A percentile compares a stretch with the other conserved stretches of the same genome.
Conservation (phyloP, 257 asterid genomes). For the Gardenia jasminoides region DNA sequence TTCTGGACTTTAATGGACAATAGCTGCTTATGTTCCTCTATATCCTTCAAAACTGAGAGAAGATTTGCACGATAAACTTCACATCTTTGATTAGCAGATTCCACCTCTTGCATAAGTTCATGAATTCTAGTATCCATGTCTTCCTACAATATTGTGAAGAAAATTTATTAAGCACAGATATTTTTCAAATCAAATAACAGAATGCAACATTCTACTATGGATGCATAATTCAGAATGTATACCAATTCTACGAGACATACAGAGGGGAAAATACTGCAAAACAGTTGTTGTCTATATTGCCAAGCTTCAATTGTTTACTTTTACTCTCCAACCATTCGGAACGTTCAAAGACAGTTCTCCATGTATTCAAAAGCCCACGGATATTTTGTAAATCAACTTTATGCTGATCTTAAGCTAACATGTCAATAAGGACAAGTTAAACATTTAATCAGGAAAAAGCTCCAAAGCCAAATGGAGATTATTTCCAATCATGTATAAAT, state of each 20-base stretch:
- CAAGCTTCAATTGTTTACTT: background rate
- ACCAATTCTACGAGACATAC: background rate
- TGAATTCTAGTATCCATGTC: slow-evolving; percentile 73
- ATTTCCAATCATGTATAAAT: background rate
- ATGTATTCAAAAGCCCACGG: background rate
- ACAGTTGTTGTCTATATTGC: background rate
- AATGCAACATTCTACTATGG: background rate
- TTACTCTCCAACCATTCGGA: background rate
- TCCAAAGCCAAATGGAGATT: background rate
- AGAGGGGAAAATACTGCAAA: background rate
- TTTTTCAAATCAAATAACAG: background rate
- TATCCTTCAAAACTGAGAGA: slow-evolving; percentile 75
- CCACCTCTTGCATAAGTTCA: slow-evolving; percentile 63
- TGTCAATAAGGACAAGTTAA: background rate
- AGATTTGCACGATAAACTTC: slow-evolving; percentile 79
- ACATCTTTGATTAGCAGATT: slow-evolving; percentile 67
- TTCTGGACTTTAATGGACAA: slow-evolving; percentile 70
- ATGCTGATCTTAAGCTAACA: background rate
- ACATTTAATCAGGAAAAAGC: background rate
- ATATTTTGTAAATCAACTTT: background rate
- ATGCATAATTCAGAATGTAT: background rate
- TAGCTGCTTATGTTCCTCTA: slow-evolving; percentile 84
- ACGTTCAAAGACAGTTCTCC: background rate
- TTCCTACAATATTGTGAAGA: slow-evolving; percentile 42
- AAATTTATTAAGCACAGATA: background rate